Evolutionary conservation across 1,284 basidiomycete genomes (phyloP).

Genomic region (Waitea zeae): DNA sequence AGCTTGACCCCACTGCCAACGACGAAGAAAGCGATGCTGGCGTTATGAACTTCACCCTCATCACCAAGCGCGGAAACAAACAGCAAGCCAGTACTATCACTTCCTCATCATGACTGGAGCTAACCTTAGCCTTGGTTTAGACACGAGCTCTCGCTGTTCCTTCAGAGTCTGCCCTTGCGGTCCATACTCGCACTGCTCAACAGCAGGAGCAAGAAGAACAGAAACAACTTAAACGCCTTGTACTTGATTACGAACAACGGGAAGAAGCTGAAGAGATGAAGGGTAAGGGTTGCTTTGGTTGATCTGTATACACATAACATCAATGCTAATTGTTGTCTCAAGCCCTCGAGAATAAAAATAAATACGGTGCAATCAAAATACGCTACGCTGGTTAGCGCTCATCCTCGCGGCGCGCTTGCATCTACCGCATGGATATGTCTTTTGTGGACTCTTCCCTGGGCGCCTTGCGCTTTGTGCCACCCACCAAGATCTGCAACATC

Average conservation of each 20-base stretch:
- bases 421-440: too few species aligned
- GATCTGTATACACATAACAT: constrained; percentile 6
- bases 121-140: constrained; percentile 19
- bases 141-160: constrained; percentile 78
- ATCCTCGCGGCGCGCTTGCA: too few species aligned
- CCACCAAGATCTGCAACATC: too few species aligned
- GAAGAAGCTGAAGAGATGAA: constrained; percentile 69
- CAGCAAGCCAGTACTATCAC: constrained; percentile 45
- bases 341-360: constrained; percentile 55
- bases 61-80: constrained; percentile 90
- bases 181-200: constrained; percentile 81
- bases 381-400: constrained; percentile 43
- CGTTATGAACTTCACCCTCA: constrained; percentile 85
- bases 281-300: constrained; percentile 20
- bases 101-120: background rate
- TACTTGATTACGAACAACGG: constrained; percentile 71
- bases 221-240: constrained; percentile 87
- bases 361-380: constrained; percentile 50
- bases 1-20: constrained; percentile 14
- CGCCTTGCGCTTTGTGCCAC: too few species aligned
- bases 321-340: too few species aligned
- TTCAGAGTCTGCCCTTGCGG: constrained; percentile 68
- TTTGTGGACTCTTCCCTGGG: too few species aligned
- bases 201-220: constrained; percentile 88
- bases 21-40: constrained; percentile 34